phyloP scores from a whole-genome alignment of 768 basidiomycete species.

The Trametes villosa region DNA sequence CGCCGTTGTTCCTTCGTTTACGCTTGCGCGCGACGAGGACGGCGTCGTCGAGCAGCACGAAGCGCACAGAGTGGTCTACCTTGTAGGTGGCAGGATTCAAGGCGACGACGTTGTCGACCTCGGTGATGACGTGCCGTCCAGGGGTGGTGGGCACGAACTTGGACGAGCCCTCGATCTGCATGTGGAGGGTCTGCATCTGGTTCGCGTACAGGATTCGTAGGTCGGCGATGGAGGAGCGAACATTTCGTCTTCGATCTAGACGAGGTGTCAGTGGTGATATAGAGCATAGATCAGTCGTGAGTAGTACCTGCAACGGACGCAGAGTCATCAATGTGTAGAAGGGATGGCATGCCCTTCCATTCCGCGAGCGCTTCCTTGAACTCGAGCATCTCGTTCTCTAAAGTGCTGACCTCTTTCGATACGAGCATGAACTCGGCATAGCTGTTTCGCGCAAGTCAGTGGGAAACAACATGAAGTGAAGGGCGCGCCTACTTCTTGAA shows the following conservation, averaged over 20 bases:
- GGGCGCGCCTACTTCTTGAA: constrained; percentile 78
- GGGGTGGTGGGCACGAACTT: constrained; percentile 93
- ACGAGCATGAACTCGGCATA: constrained; percentile 97
- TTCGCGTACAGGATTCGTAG: constrained; percentile 92
- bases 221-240: constrained; percentile 94
- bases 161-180: constrained; percentile 90
- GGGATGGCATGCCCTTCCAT: constrained; percentile 94
- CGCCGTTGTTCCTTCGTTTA: constrained; percentile 60
- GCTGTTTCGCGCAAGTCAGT: constrained; percentile 44
- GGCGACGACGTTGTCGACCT: constrained; percentile 80
- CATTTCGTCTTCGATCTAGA: constrained; percentile 57
- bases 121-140: constrained; percentile 88
- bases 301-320: constrained; percentile 59
- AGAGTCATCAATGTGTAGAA: constrained; percentile 87
- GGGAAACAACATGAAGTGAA: not conserved
- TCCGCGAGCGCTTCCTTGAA: constrained; percentile 93
- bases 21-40: constrained; percentile 85
- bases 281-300: not conserved
- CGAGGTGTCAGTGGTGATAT: constrained; percentile 25
- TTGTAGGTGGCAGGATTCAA: constrained; percentile 97
- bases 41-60: constrained; percentile 91
- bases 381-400: constrained; percentile 98
- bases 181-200: constrained; percentile 90
- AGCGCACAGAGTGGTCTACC: constrained; percentile 81
- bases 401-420: constrained; percentile 93